Base-by-base conservation (phyloP, 139 green algal species). In the Trebouxia sp. region DNA sequence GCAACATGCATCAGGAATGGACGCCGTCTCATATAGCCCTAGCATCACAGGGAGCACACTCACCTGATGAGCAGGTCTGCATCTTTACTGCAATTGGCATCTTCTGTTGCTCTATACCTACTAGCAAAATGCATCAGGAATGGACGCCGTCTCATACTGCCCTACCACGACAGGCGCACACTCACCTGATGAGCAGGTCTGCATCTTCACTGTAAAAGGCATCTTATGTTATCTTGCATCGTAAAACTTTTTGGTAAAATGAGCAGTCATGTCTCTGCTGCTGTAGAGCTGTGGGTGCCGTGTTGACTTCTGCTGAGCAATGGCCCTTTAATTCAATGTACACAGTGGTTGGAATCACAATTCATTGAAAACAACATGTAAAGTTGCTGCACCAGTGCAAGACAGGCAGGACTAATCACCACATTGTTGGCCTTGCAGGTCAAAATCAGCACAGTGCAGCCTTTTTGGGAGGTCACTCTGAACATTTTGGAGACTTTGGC, bases 141-240 rank as follows among this genome's bases (percentile, higher is more conserved):
- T 93, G 43, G 88, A 95, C 67, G 87, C 86, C 38, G 91, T 96
- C 8, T 87, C 69, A 22, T 92, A 89, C 77, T 91, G 92, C 14
- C 92, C 92, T 26, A 95, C 89, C 58, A 96, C 95, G 76, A 85
- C 62, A 26, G 90, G 90, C 3, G 92, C 92, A 0, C 92, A 96
- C 83, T 89, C 82, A 0, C 91, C 91, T 0, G 89, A 96, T 48
- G 92, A 96, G 80, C 79, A 81, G 11, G 87, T 94, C 38, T 53
- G 69, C 9, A 1, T 12, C 22, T 41, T n/a, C n/a, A 11, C 65
- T 75, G 22, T 43, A 24, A 47, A 76, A 32, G 39, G 1, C 22
- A 76, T 62, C 50, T 58, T 78, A 41, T 11, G 67, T 4, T 35
- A 3, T 14, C 2, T 72, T 72, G n/a, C 5, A n/a, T n/a, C 62